These are phyloP conservation scores for Curvularia sp. DNA, from an alignment of 2,329 filamentous ascomycete species.

Conservation along the genomic window DNA sequence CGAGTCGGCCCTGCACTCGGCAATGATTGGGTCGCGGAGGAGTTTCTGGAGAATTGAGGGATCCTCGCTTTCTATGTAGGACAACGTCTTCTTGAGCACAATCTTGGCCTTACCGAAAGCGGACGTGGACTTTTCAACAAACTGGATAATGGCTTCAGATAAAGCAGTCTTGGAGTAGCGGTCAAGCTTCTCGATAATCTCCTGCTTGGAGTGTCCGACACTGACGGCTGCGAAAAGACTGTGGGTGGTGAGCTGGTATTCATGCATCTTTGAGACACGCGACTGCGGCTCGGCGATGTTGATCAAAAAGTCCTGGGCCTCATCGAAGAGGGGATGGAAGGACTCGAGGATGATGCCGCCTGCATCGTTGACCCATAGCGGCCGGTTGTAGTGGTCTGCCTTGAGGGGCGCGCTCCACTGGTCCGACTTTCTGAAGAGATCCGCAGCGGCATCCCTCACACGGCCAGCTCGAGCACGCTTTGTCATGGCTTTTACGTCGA, in stretches of 20 bases:
- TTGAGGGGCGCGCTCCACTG: constrained; percentile 85
- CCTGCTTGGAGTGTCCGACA: constrained; percentile 85
- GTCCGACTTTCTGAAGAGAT: constrained; percentile 69
- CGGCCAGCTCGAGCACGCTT: constrained; percentile 36
- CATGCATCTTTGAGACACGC: constrained; percentile 87
- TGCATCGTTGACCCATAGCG: constrained; percentile 90
- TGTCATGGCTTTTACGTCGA: constrained; percentile 46
- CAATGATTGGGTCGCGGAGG: constrained; percentile 84
- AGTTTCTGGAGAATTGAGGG: constrained; percentile 83
- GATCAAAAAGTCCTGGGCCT: constrained; percentile 92
- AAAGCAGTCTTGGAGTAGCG: constrained; percentile 87
- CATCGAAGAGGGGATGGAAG: constrained; percentile 84
- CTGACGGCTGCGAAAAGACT: constrained; percentile 95
- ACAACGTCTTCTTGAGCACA: constrained; percentile 91
- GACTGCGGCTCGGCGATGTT: constrained; percentile 94
- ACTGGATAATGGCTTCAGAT: constrained; percentile 78
- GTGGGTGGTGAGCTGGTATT: constrained; percentile 90
- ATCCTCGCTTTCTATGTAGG: constrained; percentile 92
- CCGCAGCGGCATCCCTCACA: constrained; percentile 60
- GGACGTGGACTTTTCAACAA: constrained; percentile 82
- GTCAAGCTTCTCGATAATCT: constrained; percentile 89
- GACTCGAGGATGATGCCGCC: constrained; percentile 92
- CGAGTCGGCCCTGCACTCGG: constrained; percentile 76
- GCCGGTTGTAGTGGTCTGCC: constrained; percentile 85
- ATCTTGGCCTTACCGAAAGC: constrained; percentile 96